These are phyloP conservation scores for Candida hispaniensis DNA, from an alignment of 805 yeast genomes.

Conservation along the genomic window DNA sequence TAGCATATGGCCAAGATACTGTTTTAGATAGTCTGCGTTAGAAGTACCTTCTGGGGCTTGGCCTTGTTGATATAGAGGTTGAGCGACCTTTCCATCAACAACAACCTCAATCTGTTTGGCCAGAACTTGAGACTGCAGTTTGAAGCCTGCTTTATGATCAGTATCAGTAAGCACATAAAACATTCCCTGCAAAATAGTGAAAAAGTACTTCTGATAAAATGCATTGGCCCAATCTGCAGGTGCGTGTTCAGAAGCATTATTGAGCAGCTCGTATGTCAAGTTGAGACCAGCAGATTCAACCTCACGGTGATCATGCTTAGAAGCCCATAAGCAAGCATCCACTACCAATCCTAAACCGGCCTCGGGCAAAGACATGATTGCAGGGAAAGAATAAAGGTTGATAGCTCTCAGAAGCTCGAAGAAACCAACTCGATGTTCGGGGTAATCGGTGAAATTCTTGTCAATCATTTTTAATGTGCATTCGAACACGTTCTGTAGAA, in stretches of 20 bases:
- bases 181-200: slow-evolving; percentile 82
- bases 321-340: slow-evolving; percentile 95
- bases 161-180: slow-evolving; percentile 91
- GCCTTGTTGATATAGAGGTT: slow-evolving; percentile 69
- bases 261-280: slow-evolving; percentile 69
- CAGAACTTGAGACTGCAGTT: slow-evolving; percentile 72
- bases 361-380: slow-evolving; percentile 78
- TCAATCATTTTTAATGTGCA: slow-evolving; percentile 93
- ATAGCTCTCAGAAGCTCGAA: slow-evolving; percentile 83
- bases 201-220: slow-evolving; percentile 79
- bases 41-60: slow-evolving; percentile 72
- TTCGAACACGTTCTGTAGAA: slow-evolving; percentile 84
- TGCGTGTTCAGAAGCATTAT: slow-evolving; percentile 72
- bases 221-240: slow-evolving; percentile 65
- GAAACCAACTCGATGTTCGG: slow-evolving; percentile 95
- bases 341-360: slow-evolving; percentile 84
- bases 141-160: slow-evolving; percentile 95
- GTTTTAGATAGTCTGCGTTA: slow-evolving; percentile 66
- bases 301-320: slow-evolving; percentile 93
- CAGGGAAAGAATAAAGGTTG: slow-evolving; percentile 72
- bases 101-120: slow-evolving; percentile 77
- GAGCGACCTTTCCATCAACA: slow-evolving; percentile 59
- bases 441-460: slow-evolving; percentile 90
- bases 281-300: slow-evolving; percentile 88
- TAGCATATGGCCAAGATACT: slow-evolving; percentile 72